Percentiles rank a stretch among this genome's conserved stretches.
Evolutionary conservation across 2,329 filamentous ascomycete species (phyloP).

Genomic region (Botrytis fabae): DNA sequence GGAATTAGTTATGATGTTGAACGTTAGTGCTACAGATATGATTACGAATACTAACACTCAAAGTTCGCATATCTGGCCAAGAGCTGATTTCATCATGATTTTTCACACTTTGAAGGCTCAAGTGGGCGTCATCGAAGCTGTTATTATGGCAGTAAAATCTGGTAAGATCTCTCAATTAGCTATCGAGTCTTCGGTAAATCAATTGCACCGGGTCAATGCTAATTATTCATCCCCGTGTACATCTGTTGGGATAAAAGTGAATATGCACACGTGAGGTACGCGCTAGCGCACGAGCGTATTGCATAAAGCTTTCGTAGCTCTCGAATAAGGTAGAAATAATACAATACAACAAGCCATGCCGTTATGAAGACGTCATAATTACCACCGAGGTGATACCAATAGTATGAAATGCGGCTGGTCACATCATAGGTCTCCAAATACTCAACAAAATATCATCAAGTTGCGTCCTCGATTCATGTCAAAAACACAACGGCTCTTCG

Average conservation of each 20-base stretch:
- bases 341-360: too few relatives aligned
- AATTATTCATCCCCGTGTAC: constrained; percentile 35
- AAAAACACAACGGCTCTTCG: constrained; percentile 46
- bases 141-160: constrained; percentile 43
- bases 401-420: constrained; percentile 31
- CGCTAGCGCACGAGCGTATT: too few relatives aligned
- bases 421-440: constrained; percentile 30
- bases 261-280: too few relatives aligned
- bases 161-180: constrained; percentile 40
- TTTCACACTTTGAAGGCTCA: constrained; percentile 47
- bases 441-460: constrained; percentile 30
- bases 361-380: too few relatives aligned
- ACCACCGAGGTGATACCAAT: too few relatives aligned
- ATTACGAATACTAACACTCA: neutral
- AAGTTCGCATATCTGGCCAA: constrained; percentile 36
- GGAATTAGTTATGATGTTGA: constrained; percentile 45
- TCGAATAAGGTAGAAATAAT: too few relatives aligned
- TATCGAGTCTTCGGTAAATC: constrained; percentile 42
- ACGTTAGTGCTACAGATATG: constrained; percentile 27
- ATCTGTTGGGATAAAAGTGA: too few relatives aligned
- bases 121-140: constrained; percentile 44
- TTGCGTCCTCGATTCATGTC: constrained; percentile 43
- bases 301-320: too few relatives aligned
- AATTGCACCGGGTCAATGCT: constrained; percentile 43
- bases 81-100: constrained; percentile 49